Evolutionary conservation across 441 rosid species (phyloP), one percentile per base, ranked within the genome.

Genomic region (Gossypium trilobum): DNA sequence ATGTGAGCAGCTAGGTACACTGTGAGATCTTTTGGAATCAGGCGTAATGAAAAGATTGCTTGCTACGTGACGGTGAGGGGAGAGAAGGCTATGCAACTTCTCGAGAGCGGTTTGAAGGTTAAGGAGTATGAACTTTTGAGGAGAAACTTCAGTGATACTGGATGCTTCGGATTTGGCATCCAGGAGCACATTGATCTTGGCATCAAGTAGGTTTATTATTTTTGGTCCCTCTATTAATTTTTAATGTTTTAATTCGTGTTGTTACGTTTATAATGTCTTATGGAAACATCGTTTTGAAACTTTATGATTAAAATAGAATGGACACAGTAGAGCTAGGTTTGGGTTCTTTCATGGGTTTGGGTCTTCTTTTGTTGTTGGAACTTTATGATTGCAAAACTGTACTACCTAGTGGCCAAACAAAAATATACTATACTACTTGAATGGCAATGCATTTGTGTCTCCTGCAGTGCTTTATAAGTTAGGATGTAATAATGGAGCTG

Each of bases 131-230:
- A 92, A 80, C 88, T 92, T 44, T 78, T 92, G 74, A 85, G 96
- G 75, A 91, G 85, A 82, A 92, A 92, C 82, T 92, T 92, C 73
- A 92, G 97, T 66, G 97, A 92, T 50, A 88, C 95, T 50, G 97
- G 97, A 33, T 90, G 97, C 81, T 92, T 92, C 4, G 97, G 97
- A 4, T 92, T 92, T 0, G 96, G 97, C 58, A 92, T 90, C 44
- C 93, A 92, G 78, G 96, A 92, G 84, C 97, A 92, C 85, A 92
- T 90, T 36, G 95, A 92, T 88, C 96, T 92, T 20, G 96, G 96
- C 5, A 92, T 92, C 81, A 89, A 89, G 93, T 88, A 72, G 76
- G 89, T 58, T 25, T 4, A 4, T 55, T 20, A 11, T 19, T 48
- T 57, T 46, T 29, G 11, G 8, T 5, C 3, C 2, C 55, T 13